Evolutionary conservation across 73 alveolate genomes (phyloP), one percentile per base, ranked within the genome.

Genomic region (Stentor coeruleus): DNA sequence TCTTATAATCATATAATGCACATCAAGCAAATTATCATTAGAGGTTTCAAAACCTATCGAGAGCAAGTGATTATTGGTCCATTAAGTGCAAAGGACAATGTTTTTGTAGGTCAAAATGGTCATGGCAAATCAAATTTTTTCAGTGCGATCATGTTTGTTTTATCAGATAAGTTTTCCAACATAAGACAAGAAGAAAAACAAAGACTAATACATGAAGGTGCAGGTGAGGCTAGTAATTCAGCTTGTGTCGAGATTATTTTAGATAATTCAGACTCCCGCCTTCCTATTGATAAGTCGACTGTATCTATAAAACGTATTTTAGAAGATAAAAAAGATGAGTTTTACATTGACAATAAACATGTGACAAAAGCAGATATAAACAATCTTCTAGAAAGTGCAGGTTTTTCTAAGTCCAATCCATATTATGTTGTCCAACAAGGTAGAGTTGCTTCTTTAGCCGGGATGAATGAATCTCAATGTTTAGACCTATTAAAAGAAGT

Each of bases 371-470:
- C 91, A 36, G 98, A 93, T 59, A 84, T 93, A 33, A 83, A 66
- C 84, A 93, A 91, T 59, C 83, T 93, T 55, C 86, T 93, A 81
- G 98, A 93, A 81, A 86, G 94, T 35, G 97, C 95, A 14, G 97
- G 97, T 35, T 93, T 93, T 86, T 86, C 90, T 83, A 85, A 81
- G 59, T 66, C 91, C 28, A 90, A 89, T 76, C 91, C 94, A 28
- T 91, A 90, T 83, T 86, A 88, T 73, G 86, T 93, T 42, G 93
- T 93, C 49, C 95, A 93, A 55, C 95, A 93, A 86, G 98, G 98
- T 35, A 74, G 91, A 85, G 91, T 93, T 30, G 89, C 89, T 82
- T 81, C 77, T 39, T 81, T 93, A 36, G 84, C 90, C n/a, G 90
- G 82, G 59, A 82, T 90, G 84, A 92, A 92, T 20, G 98, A 93